A percentile compares a stretch with the other conserved stretches of the same genome.
These are phyloP conservation scores for Candida ficus DNA, from an alignment of 805 yeast species.

Conservation along the genomic window DNA sequence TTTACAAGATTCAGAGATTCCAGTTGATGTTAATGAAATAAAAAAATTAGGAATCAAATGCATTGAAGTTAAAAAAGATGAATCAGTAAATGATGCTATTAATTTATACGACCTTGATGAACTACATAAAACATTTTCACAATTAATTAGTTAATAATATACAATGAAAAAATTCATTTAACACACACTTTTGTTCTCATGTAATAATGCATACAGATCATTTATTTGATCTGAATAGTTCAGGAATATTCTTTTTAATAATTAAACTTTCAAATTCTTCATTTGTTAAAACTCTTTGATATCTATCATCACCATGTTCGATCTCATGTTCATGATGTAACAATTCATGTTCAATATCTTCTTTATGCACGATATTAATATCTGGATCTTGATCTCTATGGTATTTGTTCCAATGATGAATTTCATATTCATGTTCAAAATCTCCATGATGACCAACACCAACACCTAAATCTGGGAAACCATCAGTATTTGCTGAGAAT, in stretches of 20 bases:
- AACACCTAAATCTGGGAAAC: slow-evolving; percentile 85
- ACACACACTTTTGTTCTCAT: no score
- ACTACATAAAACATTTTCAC: slow-evolving; percentile 27
- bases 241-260: slow-evolving; percentile 32
- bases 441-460: slow-evolving; percentile 95
- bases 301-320: slow-evolving; percentile 74
- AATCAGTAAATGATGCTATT: slow-evolving; percentile 18
- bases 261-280: slow-evolving; percentile 37
- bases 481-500: slow-evolving; percentile 57
- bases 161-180: no score
- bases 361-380: slow-evolving; percentile 73
- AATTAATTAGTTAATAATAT: no score
- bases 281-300: slow-evolving; percentile 28
- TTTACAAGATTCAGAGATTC: slow-evolving; percentile 44
- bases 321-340: slow-evolving; percentile 52
- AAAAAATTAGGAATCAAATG: slow-evolving; percentile 42
- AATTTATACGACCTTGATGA: slow-evolving; percentile 37
- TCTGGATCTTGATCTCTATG: slow-evolving; percentile 80
- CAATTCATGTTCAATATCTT: slow-evolving; percentile 64
- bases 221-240: slow-evolving; percentile 26
- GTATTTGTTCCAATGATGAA: slow-evolving; percentile 87
- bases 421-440: slow-evolving; percentile 89
- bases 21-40: slow-evolving; percentile 40
- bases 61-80: slow-evolving; percentile 31
- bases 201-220: neutral